These are phyloP conservation scores for Polyporus arcularius DNA, from an alignment of 768 basidiomycete genomes.

Conservation along the genomic window DNA sequence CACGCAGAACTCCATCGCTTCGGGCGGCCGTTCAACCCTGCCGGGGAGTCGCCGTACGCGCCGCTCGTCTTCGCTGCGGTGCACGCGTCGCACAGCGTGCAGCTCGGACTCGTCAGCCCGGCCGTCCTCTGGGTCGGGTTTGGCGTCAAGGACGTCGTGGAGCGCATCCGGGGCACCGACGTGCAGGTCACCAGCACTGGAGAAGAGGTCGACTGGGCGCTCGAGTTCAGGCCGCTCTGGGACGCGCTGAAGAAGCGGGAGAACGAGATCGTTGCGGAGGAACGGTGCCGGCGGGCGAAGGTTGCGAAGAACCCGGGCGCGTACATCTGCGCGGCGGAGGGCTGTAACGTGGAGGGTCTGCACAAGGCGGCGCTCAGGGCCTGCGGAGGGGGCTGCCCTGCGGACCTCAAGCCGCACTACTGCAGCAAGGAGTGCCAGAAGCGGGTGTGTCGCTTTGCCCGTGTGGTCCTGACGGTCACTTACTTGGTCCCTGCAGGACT, in stretches of 20 bases:
- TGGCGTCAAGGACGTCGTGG: background rate
- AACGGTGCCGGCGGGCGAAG: constrained; percentile 6
- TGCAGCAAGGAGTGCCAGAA: constrained; percentile 24
- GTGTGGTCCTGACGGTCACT: no score
- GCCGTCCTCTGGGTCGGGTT: constrained; percentile 14
- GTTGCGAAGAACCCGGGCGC: constrained; percentile 7
- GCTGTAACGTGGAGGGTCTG: constrained; percentile 21
- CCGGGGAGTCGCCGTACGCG: background rate
- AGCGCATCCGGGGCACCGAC: background rate
- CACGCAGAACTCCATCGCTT: background rate
- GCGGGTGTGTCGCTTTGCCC: constrained; percentile 4
- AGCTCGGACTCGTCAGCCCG: constrained; percentile 17
- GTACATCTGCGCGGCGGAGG: constrained; percentile 21
- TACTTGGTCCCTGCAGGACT: background rate
- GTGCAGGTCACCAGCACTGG: background rate
- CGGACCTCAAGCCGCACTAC: constrained; percentile 21
- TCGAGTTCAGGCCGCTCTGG: constrained; percentile 12
- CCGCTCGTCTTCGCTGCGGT: constrained; percentile 7
- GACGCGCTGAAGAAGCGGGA: constrained; percentile 6
- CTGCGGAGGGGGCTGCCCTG: constrained; percentile 20
- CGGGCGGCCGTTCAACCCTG: background rate
- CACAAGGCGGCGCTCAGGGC: constrained; percentile 13
- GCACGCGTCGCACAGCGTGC: constrained; percentile 11
- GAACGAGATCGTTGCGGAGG: constrained; percentile 8
- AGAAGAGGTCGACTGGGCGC: constrained; percentile 2